These are phyloP conservation scores for Lentinula sp. DNA, from an alignment of 768 basidiomycete genomes.

Conservation along the genomic window DNA sequence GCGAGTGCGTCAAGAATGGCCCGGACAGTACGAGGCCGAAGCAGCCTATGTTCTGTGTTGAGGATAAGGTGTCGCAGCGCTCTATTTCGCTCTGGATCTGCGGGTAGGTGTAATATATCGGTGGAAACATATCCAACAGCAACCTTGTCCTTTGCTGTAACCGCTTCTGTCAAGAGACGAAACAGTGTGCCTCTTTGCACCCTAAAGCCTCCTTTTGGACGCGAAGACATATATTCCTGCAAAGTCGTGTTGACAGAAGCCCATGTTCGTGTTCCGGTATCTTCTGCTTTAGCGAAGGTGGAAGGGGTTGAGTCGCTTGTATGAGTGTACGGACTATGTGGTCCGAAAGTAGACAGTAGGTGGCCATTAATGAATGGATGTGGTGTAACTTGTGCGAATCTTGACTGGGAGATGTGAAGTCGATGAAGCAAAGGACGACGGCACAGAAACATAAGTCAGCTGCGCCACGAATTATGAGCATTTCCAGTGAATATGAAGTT, in stretches of 20 bases:
- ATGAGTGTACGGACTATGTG: not conserved
- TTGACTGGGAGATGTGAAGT: slow-evolving; percentile 33
- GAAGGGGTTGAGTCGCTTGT: not conserved
- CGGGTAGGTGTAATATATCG: not conserved
- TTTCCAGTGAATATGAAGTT: not conserved
- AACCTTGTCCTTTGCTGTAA: not conserved
- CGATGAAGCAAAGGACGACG: slow-evolving; percentile 50
- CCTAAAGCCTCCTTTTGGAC: not conserved
- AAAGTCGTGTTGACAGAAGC: not conserved
- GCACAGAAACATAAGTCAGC: slow-evolving; percentile 73
- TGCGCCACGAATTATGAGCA: slow-evolving; percentile 15
- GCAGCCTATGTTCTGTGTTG: not conserved
- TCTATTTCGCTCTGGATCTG: not conserved
- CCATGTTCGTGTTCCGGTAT: not conserved
- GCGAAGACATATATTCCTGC: not conserved
- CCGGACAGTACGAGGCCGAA: slow-evolving; percentile 8
- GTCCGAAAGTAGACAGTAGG: not conserved
- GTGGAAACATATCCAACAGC: not conserved
- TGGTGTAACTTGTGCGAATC: not conserved
- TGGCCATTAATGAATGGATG: too few species aligned
- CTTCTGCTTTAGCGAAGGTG: not conserved
- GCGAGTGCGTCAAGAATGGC: not conserved
- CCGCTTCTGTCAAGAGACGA: not conserved
- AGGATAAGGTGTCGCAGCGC: not conserved
- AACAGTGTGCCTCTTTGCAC: not conserved